These are phyloP conservation scores for Teunomyces tritomae DNA, from an alignment of 805 yeast species.

Conservation along the genomic window DNA sequence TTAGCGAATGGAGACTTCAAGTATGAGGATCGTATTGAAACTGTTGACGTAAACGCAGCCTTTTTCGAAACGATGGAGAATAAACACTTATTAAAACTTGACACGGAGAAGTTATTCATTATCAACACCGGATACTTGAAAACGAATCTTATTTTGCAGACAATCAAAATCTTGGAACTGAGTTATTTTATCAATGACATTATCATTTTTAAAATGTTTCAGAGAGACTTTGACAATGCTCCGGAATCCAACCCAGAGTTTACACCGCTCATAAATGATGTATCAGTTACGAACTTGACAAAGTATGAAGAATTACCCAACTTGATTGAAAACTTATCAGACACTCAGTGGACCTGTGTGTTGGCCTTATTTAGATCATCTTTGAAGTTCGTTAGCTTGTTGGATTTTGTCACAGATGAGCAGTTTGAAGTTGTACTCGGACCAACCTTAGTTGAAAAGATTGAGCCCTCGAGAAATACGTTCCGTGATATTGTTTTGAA, in stretches of 20 bases:
- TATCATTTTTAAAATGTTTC: constrained; percentile 27
- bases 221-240: background rate
- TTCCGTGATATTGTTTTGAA: constrained; percentile 1
- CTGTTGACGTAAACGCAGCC: background rate
- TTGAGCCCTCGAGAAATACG: background rate
- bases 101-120: constrained; percentile 23
- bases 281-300: constrained; percentile 9
- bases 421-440: constrained; percentile 9
- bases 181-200: constrained; percentile 24
- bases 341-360: constrained; percentile 28
- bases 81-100: constrained; percentile 4
- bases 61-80: constrained; percentile 8
- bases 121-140: constrained; percentile 34
- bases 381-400: constrained; percentile 26
- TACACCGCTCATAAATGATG: background rate
- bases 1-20: constrained; percentile 10
- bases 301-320: constrained; percentile 16
- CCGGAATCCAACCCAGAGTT: background rate
- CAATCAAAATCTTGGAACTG: constrained; percentile 21
- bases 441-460: constrained; percentile 5
- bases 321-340: constrained; percentile 10
- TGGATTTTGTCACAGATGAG: constrained; percentile 34
- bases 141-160: constrained; percentile 27
- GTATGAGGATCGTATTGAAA: constrained; percentile 1
- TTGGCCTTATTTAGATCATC: constrained; percentile 26